A percentile compares a stretch with the other conserved stretches of the same genome.
phyloP scores from a whole-genome alignment of 345 rosid genomes.

The Hibiscus tridactylites region DNA sequence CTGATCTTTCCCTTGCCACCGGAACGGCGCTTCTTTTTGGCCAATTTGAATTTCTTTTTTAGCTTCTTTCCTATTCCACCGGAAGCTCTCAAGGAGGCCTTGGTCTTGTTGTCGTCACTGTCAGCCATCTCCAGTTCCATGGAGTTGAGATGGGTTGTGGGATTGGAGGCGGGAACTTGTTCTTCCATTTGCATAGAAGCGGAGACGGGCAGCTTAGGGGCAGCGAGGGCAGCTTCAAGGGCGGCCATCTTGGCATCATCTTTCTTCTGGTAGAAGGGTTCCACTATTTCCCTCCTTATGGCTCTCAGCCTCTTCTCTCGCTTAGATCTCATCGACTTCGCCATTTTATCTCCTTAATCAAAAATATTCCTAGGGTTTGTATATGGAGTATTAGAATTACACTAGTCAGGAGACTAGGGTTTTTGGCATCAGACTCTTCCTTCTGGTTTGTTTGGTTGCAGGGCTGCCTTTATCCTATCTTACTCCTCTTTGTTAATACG shows the following conservation, averaged over 20 bases:
- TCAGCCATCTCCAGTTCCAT: constrained; percentile 63
- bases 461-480: neutral
- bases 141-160: constrained; percentile 2
- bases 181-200: constrained; percentile 35
- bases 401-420: neutral
- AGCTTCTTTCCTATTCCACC: constrained; percentile 58
- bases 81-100: constrained; percentile 43
- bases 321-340: constrained; percentile 91
- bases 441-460: neutral
- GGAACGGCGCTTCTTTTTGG: constrained; percentile 41
- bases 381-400: no score
- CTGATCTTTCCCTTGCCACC: constrained; percentile 45
- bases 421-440: neutral
- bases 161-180: neutral
- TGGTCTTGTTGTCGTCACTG: constrained; percentile 30
- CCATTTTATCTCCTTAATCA: constrained; percentile 28
- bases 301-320: constrained; percentile 90
- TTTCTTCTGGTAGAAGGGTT: constrained; percentile 53
- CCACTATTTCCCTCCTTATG: constrained; percentile 71
- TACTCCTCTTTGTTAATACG: no score
- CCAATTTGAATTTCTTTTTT: constrained; percentile 56
- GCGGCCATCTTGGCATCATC: constrained; percentile 85
- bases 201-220: constrained; percentile 64
- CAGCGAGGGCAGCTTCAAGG: constrained; percentile 72
- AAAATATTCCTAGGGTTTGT: neutral